phyloP scores from a whole-genome alignment of 1,139 yeast genomes.

The Protomyces arabidopsidicola region DNA sequence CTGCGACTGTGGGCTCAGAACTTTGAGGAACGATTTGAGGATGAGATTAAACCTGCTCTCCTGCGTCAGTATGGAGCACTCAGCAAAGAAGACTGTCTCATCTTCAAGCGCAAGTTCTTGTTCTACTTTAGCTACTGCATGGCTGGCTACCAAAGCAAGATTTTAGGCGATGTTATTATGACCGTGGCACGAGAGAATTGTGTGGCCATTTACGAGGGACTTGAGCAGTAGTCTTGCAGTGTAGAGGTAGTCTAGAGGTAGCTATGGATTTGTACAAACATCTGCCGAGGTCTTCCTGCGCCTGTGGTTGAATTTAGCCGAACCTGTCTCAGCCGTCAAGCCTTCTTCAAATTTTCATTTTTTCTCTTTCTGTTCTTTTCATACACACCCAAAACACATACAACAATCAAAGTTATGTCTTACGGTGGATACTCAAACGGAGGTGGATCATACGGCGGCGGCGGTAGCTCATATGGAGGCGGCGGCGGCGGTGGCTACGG shows the following conservation, averaged over 20 bases:
- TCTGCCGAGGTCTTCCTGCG: no score
- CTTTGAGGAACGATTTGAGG: conserved; percentile 16
- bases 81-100: conserved; percentile 8
- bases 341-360: background rate
- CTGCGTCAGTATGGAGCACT: conserved; percentile 11
- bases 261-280: background rate
- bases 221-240: conserved; percentile 7
- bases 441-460: conserved; percentile 35
- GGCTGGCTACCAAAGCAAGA: conserved; percentile 22
- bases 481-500: conserved; percentile 39
- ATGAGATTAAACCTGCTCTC: conserved; percentile 21
- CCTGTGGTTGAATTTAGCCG: no score
- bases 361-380: background rate
- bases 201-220: conserved; percentile 5
- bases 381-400: background rate
- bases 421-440: conserved; percentile 26
- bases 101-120: conserved; percentile 18
- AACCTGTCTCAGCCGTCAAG: no score
- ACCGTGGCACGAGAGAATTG: conserved; percentile 23
- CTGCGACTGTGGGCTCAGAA: conserved; percentile 18
- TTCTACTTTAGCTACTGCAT: conserved; percentile 23
- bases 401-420: conserved; percentile 6
- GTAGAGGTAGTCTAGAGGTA: background rate
- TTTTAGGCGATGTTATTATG: conserved; percentile 21
- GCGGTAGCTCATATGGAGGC: conserved; percentile 29